These are phyloP conservation scores for Myxozyma geophila DNA, from an alignment of 805 yeast species.

Conservation along the genomic window DNA sequence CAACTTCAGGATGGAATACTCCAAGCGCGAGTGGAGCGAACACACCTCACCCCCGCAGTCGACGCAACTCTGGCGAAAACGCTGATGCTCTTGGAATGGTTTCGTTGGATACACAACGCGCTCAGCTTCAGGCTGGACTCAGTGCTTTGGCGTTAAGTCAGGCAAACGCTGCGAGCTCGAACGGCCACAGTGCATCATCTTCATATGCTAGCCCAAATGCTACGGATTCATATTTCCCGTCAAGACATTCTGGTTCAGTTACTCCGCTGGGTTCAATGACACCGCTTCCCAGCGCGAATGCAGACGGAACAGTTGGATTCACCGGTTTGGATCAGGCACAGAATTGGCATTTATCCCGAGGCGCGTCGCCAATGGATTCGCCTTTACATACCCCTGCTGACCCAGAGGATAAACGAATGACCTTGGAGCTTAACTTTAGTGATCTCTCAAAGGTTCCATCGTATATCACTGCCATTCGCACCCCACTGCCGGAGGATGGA, in stretches of 20 bases:
- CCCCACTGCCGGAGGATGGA: constrained; percentile 28
- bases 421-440: constrained; percentile 50
- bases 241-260: constrained; percentile 30
- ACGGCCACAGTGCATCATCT: constrained; percentile 8
- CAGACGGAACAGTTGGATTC: constrained; percentile 34
- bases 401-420: constrained; percentile 27
- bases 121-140: constrained; percentile 48
- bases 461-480: constrained; percentile 73
- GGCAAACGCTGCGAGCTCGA: constrained; percentile 10
- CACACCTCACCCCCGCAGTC: constrained; percentile 47
- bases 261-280: constrained; percentile 34
- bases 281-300: constrained; percentile 26
- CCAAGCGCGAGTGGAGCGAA: constrained; percentile 48
- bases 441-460: constrained; percentile 78
- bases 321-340: constrained; percentile 54
- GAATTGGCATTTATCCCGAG: constrained; percentile 52
- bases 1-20: constrained; percentile 47
- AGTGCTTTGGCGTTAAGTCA: constrained; percentile 45
- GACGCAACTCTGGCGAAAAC: constrained; percentile 45
- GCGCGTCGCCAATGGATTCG: constrained; percentile 21
- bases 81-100: constrained; percentile 39
- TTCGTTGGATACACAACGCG: constrained; percentile 44
- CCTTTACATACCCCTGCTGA: constrained; percentile 12
- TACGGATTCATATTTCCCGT: constrained; percentile 32
- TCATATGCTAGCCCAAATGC: not conserved